Base-by-base conservation (phyloP, 2,329 filamentous ascomycete genomes). In the Aspergillus brasiliensis region DNA sequence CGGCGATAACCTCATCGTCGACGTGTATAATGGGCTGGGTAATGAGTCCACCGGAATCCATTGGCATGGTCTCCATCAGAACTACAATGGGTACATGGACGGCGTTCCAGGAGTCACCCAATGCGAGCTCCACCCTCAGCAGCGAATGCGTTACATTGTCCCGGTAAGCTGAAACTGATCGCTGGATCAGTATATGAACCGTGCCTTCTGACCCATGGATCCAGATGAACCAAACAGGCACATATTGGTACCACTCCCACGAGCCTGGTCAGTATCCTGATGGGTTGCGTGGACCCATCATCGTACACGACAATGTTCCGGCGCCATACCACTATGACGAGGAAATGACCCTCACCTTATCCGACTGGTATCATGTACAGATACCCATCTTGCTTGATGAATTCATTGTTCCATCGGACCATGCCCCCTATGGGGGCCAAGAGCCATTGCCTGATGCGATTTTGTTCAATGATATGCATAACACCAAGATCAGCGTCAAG, bases 191-290 rank as follows among this genome's bases (percentile, higher is more conserved):
- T 15, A 15, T 38, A 5, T 3, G 10, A n/a, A 6, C 25, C 8
- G 5, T 1, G 3, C 1, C n/a, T 37, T 11, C 58, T 63, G 42
- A 61, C 23, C n/a, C 15, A 3, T 19, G 6, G 40, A 64, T 71
- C 64, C 40, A 84, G 82, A 69, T 81, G 13, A 71, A 86, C 51
- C 88, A 91, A 77, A 82, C 87, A 0, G 90, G 90, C 27, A 91
- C 89, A 1, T 92, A 91, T 74, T 92, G 90, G 90, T 93, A 92
- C 66, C 89, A 91, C 71, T 89, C 86, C 4, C 89, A 91, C 70
- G 82, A 82, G 21, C 80, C 82, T 62, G 86, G 83, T 23, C 88
- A 90, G 71, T 91, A 91, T 63, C 88, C 88, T 1, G 89, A 91
- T 71, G 89, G 89, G 10, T 78, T 90, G 5, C 82, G 88, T 21